Conservation (phyloP, 345 rosid genomes). For the Linum tenue region DNA sequence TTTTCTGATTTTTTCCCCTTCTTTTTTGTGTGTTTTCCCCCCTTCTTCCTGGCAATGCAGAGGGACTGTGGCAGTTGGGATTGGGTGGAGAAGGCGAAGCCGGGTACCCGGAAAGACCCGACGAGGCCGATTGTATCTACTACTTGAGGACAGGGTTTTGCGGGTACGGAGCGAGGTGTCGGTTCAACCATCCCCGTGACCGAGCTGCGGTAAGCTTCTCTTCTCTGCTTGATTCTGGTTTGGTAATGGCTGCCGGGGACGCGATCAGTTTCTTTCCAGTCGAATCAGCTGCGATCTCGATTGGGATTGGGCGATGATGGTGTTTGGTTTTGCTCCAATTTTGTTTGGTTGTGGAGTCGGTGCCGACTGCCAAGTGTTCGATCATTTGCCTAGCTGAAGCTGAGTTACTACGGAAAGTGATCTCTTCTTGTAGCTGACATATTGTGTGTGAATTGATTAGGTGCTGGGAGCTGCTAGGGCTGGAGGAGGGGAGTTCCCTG, state of each 20-base stretch:
- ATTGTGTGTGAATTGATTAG: conserved; percentile 45
- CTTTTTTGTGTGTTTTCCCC: too few species aligned
- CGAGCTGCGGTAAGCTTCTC: conserved; percentile 47
- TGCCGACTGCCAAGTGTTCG: neutral
- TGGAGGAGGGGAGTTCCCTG: conserved; percentile 59
- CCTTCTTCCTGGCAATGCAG: conserved; percentile 47
- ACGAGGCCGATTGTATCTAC: conserved; percentile 66
- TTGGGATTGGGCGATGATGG: neutral
- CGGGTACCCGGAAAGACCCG: conserved; percentile 70
- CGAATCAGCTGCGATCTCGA: neutral
- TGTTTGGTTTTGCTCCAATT: neutral
- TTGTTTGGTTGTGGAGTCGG: neutral
- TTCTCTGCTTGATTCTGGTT: neutral
- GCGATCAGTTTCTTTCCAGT: neutral
- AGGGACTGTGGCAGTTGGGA: conserved; percentile 57
- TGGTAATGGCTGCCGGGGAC: neutral
- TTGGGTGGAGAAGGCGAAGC: conserved; percentile 36
- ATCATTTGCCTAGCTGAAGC: neutral
- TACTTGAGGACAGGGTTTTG: conserved; percentile 74
- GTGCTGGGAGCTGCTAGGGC: conserved; percentile 47
- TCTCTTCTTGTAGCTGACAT: neutral
- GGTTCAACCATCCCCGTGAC: conserved; percentile 90
- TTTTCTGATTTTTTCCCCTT: neutral
- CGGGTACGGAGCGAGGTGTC: conserved; percentile 76
- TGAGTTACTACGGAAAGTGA: too few species aligned